These are phyloP conservation scores for Aspergillus olivimuriae DNA, from an alignment of 495 filamentous ascomycete genomes.

Conservation along the genomic window DNA sequence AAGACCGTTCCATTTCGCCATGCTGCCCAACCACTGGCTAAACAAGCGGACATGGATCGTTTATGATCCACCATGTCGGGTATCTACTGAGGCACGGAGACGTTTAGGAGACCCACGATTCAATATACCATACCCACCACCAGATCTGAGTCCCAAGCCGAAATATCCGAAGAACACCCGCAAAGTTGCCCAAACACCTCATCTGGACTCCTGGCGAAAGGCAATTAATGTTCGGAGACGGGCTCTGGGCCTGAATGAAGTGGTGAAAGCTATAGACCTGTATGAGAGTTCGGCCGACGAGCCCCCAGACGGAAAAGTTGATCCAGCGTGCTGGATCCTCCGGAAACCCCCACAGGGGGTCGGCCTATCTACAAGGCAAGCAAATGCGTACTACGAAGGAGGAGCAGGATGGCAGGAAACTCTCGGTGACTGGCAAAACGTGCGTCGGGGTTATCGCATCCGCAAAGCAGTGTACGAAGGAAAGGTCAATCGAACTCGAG, in stretches of 20 bases:
- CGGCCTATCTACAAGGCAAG: conserved; percentile 29
- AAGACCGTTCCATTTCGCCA: conserved; percentile 37
- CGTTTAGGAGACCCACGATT: conserved; percentile 33
- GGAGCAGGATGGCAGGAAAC: conserved; percentile 39
- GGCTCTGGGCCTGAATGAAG: conserved; percentile 19
- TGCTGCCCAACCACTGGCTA: conserved; percentile 40
- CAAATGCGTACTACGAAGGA: conserved; percentile 35
- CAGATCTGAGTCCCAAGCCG: conserved; percentile 10
- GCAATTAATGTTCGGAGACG: conserved; percentile 31
- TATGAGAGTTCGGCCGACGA: conserved; percentile 36
- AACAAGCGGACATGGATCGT: conserved; percentile 38
- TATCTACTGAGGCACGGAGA: conserved; percentile 27
- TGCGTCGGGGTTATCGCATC: conserved; percentile 30
- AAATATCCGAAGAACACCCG: conserved; percentile 21
- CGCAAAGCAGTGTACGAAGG: conserved; percentile 31
- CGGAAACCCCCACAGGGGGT: conserved; percentile 39
- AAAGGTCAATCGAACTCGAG: conserved; percentile 27
- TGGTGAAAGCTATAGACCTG: conserved; percentile 22
- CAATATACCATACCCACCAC: conserved; percentile 25
- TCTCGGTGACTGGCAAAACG: conserved; percentile 35
- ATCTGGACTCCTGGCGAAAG: conserved; percentile 36
- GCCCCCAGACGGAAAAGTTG: conserved; percentile 33
- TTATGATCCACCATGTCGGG: conserved; percentile 31
- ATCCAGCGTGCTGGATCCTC: conserved; percentile 37
- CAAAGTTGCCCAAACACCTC: conserved; percentile 19